These are phyloP conservation scores for Candida xiaguanensis DNA, from an alignment of 805 yeast genomes.

Conservation along the genomic window DNA sequence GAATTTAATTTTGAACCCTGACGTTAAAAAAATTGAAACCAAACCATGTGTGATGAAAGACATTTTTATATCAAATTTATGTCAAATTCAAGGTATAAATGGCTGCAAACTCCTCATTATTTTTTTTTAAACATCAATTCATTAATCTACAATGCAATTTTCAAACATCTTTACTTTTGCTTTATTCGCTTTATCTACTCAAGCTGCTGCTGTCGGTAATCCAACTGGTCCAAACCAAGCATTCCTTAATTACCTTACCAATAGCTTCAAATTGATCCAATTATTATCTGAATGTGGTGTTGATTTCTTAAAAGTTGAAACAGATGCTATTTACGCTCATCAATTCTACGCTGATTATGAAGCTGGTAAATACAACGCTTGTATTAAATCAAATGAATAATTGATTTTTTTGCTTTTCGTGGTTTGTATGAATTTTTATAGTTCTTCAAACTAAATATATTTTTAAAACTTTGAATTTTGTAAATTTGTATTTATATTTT, in stretches of 20 bases:
- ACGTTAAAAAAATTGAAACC: no score
- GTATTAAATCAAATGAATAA: background rate
- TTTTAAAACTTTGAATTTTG: no score
- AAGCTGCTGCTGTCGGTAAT: background rate
- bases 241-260: no score
- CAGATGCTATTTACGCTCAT: background rate
- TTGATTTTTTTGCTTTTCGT: no score
- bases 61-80: no score
- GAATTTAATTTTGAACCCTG: no score
- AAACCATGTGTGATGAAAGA: no score
- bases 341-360: background rate
- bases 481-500: no score
- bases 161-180: background rate
- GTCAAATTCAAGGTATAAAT: background rate
- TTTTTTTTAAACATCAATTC: no score
- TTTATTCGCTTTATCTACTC: background rate
- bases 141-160: background rate
- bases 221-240: background rate
- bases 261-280: background rate
- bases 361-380: constrained; percentile 1
- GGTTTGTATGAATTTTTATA: no score
- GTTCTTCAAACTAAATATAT: no score
- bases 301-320: background rate
- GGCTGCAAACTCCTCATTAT: background rate
- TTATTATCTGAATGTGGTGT: background rate